Evolutionary conservation across 2,329 filamentous ascomycete genomes (phyloP), one percentile per base, ranked within the genome.

Genomic region (Tolypocladium endophyticum): DNA sequence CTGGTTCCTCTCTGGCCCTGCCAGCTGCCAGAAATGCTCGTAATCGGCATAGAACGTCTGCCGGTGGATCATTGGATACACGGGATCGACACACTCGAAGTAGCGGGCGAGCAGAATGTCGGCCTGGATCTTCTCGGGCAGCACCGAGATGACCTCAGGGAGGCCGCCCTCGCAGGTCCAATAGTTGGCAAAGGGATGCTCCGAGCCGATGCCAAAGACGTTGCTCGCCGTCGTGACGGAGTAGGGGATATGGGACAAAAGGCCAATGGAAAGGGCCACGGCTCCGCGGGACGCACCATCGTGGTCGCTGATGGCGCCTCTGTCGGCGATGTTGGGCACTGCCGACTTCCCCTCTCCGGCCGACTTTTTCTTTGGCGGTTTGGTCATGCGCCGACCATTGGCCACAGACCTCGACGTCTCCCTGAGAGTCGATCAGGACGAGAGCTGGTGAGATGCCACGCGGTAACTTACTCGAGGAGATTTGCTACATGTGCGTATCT

Each of bases 131-230:
- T 90, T 92, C 60, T 87, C 87, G 0, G 89, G 89, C 16, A 93
- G 76, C 4, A 92, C 87, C 1, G 83, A 85, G 52, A 92, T 85
- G 8, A 92, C 88, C 72, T 93, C 89, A 11, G 84, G 79, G 23
- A 93, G 74, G 0, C 88, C 89, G 55, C 89, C 89, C 62, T 87
- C 82, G 67, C 87, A 90, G 3, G 88, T 92, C 89, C 89, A 93
- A 72, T 92, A 92, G 69, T 92, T 92, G 67, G 87, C 86, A 69
- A 92, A 92, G 0, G 88, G 88, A 68, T 91, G 88, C 68, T 90
- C 87, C 0, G 87, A 86, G 18, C 87, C 88, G 63, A 91, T 85
- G n/a, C 89, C 89, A 69, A 92, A 92, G 59, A 92, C 87, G 64
- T 90, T 90, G 59, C 87, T 89, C 1, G 87, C 86, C 8, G 85